A percentile compares a stretch with the other conserved stretches of the same genome.
These are phyloP conservation scores for Davidsoniella eucalypti DNA, from an alignment of 2,329 filamentous ascomycete species.

Conservation along the genomic window DNA sequence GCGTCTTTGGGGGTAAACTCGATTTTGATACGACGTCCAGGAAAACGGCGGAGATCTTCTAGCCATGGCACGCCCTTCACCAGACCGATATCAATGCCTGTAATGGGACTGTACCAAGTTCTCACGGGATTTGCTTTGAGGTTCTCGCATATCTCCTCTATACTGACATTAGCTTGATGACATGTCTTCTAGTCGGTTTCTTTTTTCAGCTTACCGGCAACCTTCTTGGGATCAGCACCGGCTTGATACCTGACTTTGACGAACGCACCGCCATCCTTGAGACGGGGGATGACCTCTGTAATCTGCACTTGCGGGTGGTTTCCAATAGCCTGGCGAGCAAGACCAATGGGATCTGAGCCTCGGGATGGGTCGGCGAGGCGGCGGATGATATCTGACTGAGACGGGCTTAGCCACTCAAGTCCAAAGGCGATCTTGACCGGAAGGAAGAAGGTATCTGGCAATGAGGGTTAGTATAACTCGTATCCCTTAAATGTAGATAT, in stretches of 20 bases:
- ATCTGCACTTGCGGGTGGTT: constrained; percentile 47
- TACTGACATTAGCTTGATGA: not conserved
- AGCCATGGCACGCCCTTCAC: constrained; percentile 84
- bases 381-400: constrained; percentile 12
- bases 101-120: constrained; percentile 82
- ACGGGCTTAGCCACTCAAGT: constrained; percentile 11
- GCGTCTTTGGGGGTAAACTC: constrained; percentile 60
- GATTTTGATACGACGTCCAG: constrained; percentile 57
- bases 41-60: constrained; percentile 75
- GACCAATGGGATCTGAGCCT: constrained; percentile 35
- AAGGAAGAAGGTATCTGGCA: constrained; percentile 9
- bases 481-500: not conserved
- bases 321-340: constrained; percentile 47
- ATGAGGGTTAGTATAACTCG: not conserved
- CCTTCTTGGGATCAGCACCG: constrained; percentile 23
- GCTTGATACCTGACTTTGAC: constrained; percentile 56
- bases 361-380: constrained; percentile 34
- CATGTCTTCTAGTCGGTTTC: too few relatives aligned
- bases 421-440: constrained; percentile 8
- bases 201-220: constrained; percentile 23
- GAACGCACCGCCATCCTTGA: constrained; percentile 87
- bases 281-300: constrained; percentile 63
- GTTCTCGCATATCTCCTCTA: constrained; percentile 40
- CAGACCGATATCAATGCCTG: constrained; percentile 49
- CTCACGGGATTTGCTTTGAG: constrained; percentile 56